A percentile compares a stretch with the other conserved stretches of the same genome.
Evolutionary conservation across 805 yeast species (phyloP).

Genomic region (Naumovozyma baii): DNA sequence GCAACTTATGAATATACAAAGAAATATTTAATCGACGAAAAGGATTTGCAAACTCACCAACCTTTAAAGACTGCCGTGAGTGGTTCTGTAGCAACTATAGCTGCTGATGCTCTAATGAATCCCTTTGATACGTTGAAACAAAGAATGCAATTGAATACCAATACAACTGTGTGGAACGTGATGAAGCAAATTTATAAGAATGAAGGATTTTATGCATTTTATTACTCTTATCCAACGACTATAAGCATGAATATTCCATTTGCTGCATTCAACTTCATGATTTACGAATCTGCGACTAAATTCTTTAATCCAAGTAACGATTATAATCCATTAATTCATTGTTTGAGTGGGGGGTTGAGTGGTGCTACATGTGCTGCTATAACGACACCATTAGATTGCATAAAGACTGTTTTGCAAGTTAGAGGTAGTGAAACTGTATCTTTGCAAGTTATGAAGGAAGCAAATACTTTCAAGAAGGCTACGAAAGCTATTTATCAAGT

Average conservation of each 20-base stretch:
- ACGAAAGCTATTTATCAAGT: slow-evolving; percentile 52
- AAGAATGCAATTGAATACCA: slow-evolving; percentile 66
- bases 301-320: slow-evolving; percentile 64
- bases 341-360: slow-evolving; percentile 85
- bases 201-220: slow-evolving; percentile 76
- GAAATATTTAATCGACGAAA: slow-evolving; percentile 28
- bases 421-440: slow-evolving; percentile 43
- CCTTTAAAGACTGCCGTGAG: slow-evolving; percentile 78
- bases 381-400: slow-evolving; percentile 89
- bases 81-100: slow-evolving; percentile 87
- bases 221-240: slow-evolving; percentile 89
- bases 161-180: slow-evolving; percentile 17
- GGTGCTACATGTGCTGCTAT: slow-evolving; percentile 94
- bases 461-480: slow-evolving; percentile 63
- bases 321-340: slow-evolving; percentile 86
- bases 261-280: slow-evolving; percentile 87
- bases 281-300: slow-evolving; percentile 77
- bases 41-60: slow-evolving; percentile 38
- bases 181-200: slow-evolving; percentile 39
- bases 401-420: slow-evolving; percentile 86
- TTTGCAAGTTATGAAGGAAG: slow-evolving; percentile 34
- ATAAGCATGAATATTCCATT: slow-evolving; percentile 86
- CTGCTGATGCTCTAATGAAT: slow-evolving; percentile 92
- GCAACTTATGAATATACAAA: slow-evolving; percentile 80
- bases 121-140: slow-evolving; percentile 95